Conservation (phyloP, 148 eudicot species). For the Cornus florida region DNA sequence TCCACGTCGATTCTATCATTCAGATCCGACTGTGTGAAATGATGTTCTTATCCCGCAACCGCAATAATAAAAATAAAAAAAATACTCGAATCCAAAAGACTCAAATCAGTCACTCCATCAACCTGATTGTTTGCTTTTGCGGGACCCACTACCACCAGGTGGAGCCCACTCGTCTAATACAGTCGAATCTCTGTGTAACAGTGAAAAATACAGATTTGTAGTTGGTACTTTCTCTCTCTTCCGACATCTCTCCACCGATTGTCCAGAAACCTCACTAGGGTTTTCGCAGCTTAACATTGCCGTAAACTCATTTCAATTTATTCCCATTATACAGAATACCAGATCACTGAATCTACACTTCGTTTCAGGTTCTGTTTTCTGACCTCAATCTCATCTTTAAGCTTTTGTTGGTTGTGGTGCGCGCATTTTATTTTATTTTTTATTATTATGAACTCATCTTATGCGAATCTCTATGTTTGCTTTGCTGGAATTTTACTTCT, state of each 20-base stretch:
- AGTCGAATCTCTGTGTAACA: background rate
- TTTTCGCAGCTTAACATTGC: constrained; percentile 8
- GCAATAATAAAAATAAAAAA: background rate
- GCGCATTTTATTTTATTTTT: background rate
- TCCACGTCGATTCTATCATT: background rate
- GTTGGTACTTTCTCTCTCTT: constrained; percentile 1
- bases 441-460: background rate
- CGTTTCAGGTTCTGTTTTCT: constrained; percentile 4
- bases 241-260: background rate
- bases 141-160: background rate
- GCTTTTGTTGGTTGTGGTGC: background rate
- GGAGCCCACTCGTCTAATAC: background rate
- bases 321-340: background rate
- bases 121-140: background rate
- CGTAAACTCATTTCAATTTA: background rate
- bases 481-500: background rate
- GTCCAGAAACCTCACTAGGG: constrained; percentile 13
- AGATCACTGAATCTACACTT: constrained; percentile 7
- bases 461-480: too few species aligned
- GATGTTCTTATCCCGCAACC: background rate
- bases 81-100: background rate
- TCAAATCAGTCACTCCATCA: background rate
- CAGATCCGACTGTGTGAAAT: background rate
- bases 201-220: background rate
- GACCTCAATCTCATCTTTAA: background rate